Base-by-base conservation (phyloP, 2,329 filamentous ascomycete genomes). In the Chalaropsis thielavioides region DNA sequence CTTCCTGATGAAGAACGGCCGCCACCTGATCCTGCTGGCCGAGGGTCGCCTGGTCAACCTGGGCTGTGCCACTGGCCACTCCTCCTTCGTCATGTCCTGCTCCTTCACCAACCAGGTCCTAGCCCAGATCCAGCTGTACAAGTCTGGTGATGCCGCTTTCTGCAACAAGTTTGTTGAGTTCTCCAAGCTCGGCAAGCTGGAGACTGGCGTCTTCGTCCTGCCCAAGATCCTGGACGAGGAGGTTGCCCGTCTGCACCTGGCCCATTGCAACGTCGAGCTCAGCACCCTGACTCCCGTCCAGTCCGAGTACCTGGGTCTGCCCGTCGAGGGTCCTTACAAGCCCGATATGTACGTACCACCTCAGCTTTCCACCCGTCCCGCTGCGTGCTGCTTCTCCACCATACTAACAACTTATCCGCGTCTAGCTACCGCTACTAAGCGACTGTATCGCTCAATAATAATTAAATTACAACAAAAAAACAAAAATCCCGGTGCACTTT, bases 51-150 rank as follows among this genome's bases (percentile, higher is more conserved):
- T 99, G 70, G 94, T 99, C 81, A 99, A 99, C 88, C 84, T 99
- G 72, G 94, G 94, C 79, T 99, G 94, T 80, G 94, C 94, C 76
- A 99, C 94, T 70, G 94, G 94, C 72, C 94, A 99, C 88, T 96
- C 92, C 71, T 97, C 92, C 63, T 99, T 99, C 79, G 94, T 99
- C 64, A 97, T 99, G 94, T 96, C 92, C 73, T 99, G 94, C 88
- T 97, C 92, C 70, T 99, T 99, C 88, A 95, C 92, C 85, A 99
- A 99, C 88, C 94, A 99, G 85, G 94, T 97, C 73, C 90, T 99
- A 77, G 94, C 94, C 71, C 94, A 99, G 83, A 97, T 99, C 81
- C 88, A 95, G 82, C 82, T 99, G 74, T 99, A 80, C 89, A 97
- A 97, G 88, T 87, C 86, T 73, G 83, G 87, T 73, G 92, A 97